phyloP scores from a whole-genome alignment of 2,329 filamentous ascomycete species.

The Aspergillus jensenii region DNA sequence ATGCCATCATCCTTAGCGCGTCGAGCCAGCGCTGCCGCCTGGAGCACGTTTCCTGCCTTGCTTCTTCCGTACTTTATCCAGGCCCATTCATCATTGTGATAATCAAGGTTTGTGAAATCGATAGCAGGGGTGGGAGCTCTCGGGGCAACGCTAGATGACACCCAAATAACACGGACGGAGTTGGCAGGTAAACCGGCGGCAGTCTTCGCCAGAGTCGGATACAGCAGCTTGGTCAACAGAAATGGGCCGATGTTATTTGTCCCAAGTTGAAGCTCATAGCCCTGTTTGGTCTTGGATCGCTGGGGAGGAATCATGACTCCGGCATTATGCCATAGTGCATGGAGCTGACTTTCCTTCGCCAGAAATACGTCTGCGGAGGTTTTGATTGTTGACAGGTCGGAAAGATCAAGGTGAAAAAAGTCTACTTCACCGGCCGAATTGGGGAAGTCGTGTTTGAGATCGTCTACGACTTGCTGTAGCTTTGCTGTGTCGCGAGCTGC shows the following conservation, averaged over 20 bases:
- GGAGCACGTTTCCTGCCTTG: no score
- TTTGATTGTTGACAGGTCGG: slow-evolving; percentile 16
- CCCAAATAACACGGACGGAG: neutral
- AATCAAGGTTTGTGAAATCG: neutral
- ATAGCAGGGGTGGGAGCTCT: neutral
- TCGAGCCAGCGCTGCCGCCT: no score
- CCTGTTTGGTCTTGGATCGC: slow-evolving; percentile 30
- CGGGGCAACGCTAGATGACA: neutral
- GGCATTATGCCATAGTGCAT: slow-evolving; percentile 46
- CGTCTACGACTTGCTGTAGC: no score
- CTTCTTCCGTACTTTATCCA: no score
- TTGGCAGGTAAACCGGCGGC: neutral
- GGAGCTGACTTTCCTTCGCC: slow-evolving; percentile 35
- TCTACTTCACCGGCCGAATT: slow-evolving; percentile 2
- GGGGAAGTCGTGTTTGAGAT: no score
- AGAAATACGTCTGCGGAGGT: slow-evolving; percentile 34
- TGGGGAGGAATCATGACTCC: slow-evolving; percentile 36
- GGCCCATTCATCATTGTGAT: no score
- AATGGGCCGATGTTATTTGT: slow-evolving; percentile 44
- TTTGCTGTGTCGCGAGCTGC: no score
- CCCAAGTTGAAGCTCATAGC: slow-evolving; percentile 39
- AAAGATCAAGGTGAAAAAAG: slow-evolving; percentile 49
- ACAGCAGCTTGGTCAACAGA: slow-evolving; percentile 35
- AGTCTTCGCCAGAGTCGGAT: neutral
- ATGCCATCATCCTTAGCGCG: no score